Conservation (phyloP, 257 asterid species). For the Fraxinus cuspidata region DNA sequence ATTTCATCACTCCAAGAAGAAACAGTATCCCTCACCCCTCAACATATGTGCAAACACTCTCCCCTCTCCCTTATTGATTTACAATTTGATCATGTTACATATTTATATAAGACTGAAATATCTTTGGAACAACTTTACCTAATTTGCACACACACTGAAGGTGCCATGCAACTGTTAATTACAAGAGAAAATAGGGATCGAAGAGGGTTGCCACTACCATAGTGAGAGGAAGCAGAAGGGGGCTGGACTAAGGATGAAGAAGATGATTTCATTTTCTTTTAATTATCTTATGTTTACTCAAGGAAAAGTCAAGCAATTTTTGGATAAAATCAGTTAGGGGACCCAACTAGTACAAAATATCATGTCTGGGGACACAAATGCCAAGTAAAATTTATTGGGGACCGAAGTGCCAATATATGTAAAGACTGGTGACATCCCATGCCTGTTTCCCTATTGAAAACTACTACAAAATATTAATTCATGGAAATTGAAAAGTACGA, state of each 20-base stretch:
- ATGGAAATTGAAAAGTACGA: not conserved
- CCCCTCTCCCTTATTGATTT: not conserved
- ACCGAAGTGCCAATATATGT: not conserved
- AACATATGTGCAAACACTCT: not conserved
- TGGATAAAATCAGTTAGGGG: not conserved
- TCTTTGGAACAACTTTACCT: not conserved
- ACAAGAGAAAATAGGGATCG: not conserved
- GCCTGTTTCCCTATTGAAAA: not conserved
- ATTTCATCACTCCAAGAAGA: not conserved
- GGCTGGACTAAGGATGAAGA: not conserved
- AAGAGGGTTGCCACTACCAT: not conserved
- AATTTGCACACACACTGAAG: not conserved
- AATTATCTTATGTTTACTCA: not conserved
- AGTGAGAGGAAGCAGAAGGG: not conserved
- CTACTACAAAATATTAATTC: not conserved
- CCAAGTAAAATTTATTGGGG: not conserved
- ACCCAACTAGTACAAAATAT: not conserved
- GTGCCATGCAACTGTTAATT: not conserved
- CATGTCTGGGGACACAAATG: not conserved
- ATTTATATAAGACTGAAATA: too few relatives aligned
- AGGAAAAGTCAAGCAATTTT: not conserved
- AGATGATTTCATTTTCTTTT: not conserved
- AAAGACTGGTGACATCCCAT: not conserved
- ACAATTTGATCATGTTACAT: not conserved
- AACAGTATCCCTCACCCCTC: not conserved